Base-by-base conservation (phyloP, 805 yeast species). In the Ogataea trehalophila region DNA sequence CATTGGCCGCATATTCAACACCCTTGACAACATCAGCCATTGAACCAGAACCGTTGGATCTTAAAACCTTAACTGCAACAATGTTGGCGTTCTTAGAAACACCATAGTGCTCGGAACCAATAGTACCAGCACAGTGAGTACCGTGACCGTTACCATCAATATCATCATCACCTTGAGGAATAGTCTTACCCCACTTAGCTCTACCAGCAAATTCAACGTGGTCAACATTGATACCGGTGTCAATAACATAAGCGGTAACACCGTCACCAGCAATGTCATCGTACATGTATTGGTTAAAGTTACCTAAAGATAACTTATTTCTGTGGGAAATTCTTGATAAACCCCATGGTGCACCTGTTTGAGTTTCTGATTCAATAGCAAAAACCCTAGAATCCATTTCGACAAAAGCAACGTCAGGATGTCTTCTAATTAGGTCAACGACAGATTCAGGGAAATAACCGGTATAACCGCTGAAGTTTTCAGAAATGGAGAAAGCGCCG, bases 81-180 rank as follows among this genome's bases (percentile, higher is more conserved):
- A 88, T 67, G 18, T 81, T 74, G 9, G 91, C 94, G 44, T 79
- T 73, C 69, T 89, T 88, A 47, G 96, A 91, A 46, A 88, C 87
- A 71, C 96, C 96, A 55, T 83, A 87, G 44, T 79, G 72, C 51
- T 74, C 73, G 20, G 94, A 85, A 43, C 84, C 96, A 59, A 91
- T 87, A 34, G 95, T 89, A 69, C 96, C 97, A n/a, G 97, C 96
- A 72, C 95, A 88, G 63, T 90, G 97, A 41, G 96, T 88, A 61
- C 97, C 97, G 69, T 90, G 97, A 44, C 97, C 97, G 60, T 87
- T 86, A 45, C 89, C 94, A 65, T 91, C 96, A 39, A 74, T 60
- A 56, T 83, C 89, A 45, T 75, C 76, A 57, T 81, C 88, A 59
- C 83, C 84, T 44, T 67, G 58, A 56, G 95, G 95, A 55, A 87